A percentile compares a stretch with the other conserved stretches of the same genome.
Evolutionary conservation across 345 rosid species (phyloP).

Genomic region (Conringia planisiliqua): DNA sequence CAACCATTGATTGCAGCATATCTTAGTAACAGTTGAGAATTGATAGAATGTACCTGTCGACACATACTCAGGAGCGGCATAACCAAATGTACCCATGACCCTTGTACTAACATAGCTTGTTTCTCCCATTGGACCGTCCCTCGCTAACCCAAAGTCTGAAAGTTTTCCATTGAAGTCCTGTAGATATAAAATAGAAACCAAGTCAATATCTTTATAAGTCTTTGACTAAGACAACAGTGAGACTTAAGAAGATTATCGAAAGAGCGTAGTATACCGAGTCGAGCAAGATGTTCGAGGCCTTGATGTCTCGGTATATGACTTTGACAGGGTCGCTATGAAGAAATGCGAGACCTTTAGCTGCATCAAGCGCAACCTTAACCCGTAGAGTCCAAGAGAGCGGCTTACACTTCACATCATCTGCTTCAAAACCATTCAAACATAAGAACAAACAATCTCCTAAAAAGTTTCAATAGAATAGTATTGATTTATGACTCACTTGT

Average conservation of each 20-base stretch:
- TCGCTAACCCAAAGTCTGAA: slow-evolving; percentile 93
- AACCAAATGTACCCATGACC: slow-evolving; percentile 90
- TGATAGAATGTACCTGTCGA: slow-evolving; percentile 59
- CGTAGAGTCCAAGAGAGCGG: slow-evolving; percentile 87
- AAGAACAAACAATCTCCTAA: slow-evolving; percentile 5
- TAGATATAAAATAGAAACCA: background rate
- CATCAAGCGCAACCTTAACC: slow-evolving; percentile 81
- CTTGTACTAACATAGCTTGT: slow-evolving; percentile 86
- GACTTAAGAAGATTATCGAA: background rate
- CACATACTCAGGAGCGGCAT: slow-evolving; percentile 44
- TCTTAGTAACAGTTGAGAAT: background rate
- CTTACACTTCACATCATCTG: slow-evolving; percentile 59
- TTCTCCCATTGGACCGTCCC: slow-evolving; percentile 87
- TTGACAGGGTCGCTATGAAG: slow-evolving; percentile 78
- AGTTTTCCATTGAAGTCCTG: slow-evolving; percentile 78
- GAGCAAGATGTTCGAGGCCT: slow-evolving; percentile 77
- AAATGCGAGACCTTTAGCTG: slow-evolving; percentile 91
- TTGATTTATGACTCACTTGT: slow-evolving; percentile 49
- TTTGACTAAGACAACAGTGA: background rate
- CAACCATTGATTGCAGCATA: background rate
- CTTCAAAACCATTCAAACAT: slow-evolving; percentile 9
- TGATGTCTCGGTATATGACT: slow-evolving; percentile 92
- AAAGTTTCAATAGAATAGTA: background rate
- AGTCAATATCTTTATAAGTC: slow-evolving; percentile 2
- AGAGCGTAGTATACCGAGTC: slow-evolving; percentile 49